Percentiles rank a stretch among this genome's conserved stretches.
Conservation (phyloP, 1,284 basidiomycete genomes). For the Ganoderma boninense region DNA sequence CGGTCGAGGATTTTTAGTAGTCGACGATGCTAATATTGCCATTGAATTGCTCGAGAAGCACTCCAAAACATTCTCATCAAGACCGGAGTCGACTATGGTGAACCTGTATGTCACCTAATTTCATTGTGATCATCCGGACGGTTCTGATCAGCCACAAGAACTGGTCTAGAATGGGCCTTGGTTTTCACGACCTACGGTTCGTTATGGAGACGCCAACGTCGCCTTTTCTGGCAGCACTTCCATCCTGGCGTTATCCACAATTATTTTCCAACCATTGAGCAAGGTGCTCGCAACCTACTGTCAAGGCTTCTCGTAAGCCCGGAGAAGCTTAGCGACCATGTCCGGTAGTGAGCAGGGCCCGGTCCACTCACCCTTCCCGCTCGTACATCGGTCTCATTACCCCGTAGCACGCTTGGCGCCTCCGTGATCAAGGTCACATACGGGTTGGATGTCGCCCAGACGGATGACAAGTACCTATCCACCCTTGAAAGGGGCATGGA, state of each 20-base stretch:
- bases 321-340: slow-evolving; percentile 11
- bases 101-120: slow-evolving; percentile 2
- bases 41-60: slow-evolving; percentile 15
- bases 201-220: slow-evolving; percentile 14
- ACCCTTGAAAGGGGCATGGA: slow-evolving; percentile 22
- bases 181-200: slow-evolving; percentile 4
- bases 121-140: neutral
- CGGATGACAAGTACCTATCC: slow-evolving; percentile 12
- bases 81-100: slow-evolving; percentile 14
- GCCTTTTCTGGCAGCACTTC: slow-evolving; percentile 19
- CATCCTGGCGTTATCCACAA: slow-evolving; percentile 8
- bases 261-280: slow-evolving; percentile 9
- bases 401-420: slow-evolving; percentile 11
- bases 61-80: slow-evolving; percentile 17
- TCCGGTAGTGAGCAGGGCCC: slow-evolving; percentile 13
- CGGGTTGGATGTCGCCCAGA: slow-evolving; percentile 1
- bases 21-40: slow-evolving; percentile 15
- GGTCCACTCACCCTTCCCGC: neutral
- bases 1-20: slow-evolving; percentile 19
- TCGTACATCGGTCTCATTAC: neutral
- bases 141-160: no score
- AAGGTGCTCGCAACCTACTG: slow-evolving; percentile 15
- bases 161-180: slow-evolving; percentile 11
- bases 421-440: slow-evolving; percentile 20
- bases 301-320: slow-evolving; percentile 11